Evolutionary conservation across 371 early-diverging fungal genomes (phyloP), one percentile per base, ranked within the genome.

Genomic region (Nematocida ausubeli): DNA sequence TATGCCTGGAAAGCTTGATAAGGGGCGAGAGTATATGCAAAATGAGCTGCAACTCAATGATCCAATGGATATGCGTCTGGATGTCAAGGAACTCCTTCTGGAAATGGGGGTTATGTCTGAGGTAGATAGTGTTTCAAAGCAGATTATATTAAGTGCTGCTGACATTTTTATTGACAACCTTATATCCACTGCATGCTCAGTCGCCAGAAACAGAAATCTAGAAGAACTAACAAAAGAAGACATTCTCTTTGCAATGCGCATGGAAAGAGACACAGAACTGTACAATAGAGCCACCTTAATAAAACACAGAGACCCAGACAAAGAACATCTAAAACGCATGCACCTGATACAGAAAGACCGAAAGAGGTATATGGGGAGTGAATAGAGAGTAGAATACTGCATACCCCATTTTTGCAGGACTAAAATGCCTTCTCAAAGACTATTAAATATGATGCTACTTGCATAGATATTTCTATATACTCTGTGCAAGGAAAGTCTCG

Each of bases 131-230:
- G 4, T 22, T 14, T 32, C 54, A n/a, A 75, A 66, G 47, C 66
- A 28, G 26, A n/a, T 75, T 32, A 0, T 75, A 12, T 49, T 75
- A 0, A 52, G 66, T 9, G 68, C 51, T 19, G 66, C 78, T 54
- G 78, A 75, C 37, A 67, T 75, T 14, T 75, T 75, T 40, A 50
- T 75, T 12, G 78, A 75, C 51, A 64, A 66, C 24, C 12, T 75
- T 24, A 64, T 75, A 63, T 70, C 78, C 2, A 75, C 78, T 0
- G 44, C 78, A 30, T 75, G 78, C 49, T 75, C 67, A 5, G 39
- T 67, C 5, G 78, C 78, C 47, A 65, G 78, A 47, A 75, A 75
- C 34, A 75, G 35, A 35, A 52, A 66, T 19, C 5, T 30, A 35
- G 56, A 65, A 42, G 66, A 75, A 24, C 22, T 75, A 0, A 65